Percentiles rank a stretch among this genome's conserved stretches.
phyloP scores from a whole-genome alignment of 768 basidiomycete genomes.

The Boletus pseudopeckii region DNA sequence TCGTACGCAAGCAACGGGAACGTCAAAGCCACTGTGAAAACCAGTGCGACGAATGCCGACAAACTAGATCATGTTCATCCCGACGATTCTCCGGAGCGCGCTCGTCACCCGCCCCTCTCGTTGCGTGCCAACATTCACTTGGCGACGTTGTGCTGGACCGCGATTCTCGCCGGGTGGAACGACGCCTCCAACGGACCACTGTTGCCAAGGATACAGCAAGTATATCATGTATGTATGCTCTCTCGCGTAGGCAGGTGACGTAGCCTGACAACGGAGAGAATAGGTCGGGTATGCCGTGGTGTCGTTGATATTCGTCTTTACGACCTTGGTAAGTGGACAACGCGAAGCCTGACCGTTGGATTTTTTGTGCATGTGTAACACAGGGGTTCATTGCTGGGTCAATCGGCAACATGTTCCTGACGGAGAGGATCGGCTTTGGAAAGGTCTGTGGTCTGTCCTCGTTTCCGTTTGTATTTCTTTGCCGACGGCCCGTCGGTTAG shows the following conservation, averaged over 20 bases:
- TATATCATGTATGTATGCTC: conserved; percentile 8
- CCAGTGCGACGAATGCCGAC: neutral
- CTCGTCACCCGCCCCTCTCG: neutral
- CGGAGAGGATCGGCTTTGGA: conserved; percentile 39
- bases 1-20: neutral
- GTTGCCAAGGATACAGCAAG: conserved; percentile 9
- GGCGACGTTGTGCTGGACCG: conserved; percentile 4
- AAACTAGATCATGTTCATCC: neutral
- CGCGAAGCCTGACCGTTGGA: conserved; percentile 14
- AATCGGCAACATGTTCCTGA: conserved; percentile 41
- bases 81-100: neutral
- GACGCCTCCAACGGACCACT: conserved; percentile 6
- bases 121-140: conserved; percentile 7
- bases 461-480: neutral
- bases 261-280: neutral
- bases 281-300: conserved; percentile 49
- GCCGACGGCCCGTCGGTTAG: conserved; percentile 18
- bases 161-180: conserved; percentile 7
- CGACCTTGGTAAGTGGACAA: conserved; percentile 35
- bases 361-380: neutral
- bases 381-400: conserved; percentile 44
- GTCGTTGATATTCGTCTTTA: conserved; percentile 52
- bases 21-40: neutral
- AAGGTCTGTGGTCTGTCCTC: conserved; percentile 25
- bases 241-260: neutral